Conservation (phyloP, 2,329 filamentous ascomycete genomes). For the Claviceps spartinae region DNA sequence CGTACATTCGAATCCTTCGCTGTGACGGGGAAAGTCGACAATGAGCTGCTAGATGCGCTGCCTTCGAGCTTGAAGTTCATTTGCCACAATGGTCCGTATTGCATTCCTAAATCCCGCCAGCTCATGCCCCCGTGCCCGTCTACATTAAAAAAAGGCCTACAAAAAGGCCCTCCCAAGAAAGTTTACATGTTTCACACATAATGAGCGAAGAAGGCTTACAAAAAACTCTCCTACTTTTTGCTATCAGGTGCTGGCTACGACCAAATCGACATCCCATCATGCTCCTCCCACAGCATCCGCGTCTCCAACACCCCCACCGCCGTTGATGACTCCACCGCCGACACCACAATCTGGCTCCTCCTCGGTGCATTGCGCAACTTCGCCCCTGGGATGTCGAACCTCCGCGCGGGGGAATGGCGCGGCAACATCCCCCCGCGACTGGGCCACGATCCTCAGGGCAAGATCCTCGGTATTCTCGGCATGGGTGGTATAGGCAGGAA, state of each 20-base stretch:
- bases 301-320: constrained; percentile 75
- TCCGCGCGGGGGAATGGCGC: constrained; percentile 56
- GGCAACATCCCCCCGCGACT: constrained; percentile 39
- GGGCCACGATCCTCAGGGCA: constrained; percentile 68
- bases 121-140: not conserved
- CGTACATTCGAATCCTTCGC: constrained; percentile 53
- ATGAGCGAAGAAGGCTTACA: not conserved
- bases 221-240: not conserved
- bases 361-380: constrained; percentile 68
- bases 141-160: not conserved
- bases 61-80: constrained; percentile 42
- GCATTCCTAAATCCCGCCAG: too few species aligned
- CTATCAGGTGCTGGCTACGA: constrained; percentile 67
- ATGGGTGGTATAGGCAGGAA: constrained; percentile 80
- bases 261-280: constrained; percentile 61
- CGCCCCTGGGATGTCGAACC: constrained; percentile 47
- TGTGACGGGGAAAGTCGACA: constrained; percentile 57
- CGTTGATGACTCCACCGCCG: constrained; percentile 73
- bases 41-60: constrained; percentile 48
- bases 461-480: constrained; percentile 65
- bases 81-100: constrained; percentile 41
- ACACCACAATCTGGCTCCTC: constrained; percentile 68
- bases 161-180: not conserved
- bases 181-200: too few species aligned
- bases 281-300: constrained; percentile 49